These are phyloP conservation scores for Aspergillus viridinutans DNA, from an alignment of 2,329 filamentous ascomycete species.

Conservation along the genomic window DNA sequence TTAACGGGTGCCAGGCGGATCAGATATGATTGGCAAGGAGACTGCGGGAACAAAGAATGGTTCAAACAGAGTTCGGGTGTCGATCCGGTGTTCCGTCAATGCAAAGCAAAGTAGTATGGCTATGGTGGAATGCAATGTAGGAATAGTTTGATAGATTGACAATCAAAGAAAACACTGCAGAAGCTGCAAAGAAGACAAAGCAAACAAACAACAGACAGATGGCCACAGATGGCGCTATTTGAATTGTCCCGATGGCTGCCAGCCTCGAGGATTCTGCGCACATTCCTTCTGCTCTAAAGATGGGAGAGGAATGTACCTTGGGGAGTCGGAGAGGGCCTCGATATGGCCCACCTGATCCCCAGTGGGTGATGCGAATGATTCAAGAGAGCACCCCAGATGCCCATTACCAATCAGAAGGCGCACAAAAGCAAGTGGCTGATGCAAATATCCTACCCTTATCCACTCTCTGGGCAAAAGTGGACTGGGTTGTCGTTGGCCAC, in stretches of 20 bases:
- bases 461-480: conserved; percentile 15
- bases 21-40: conserved; percentile 29
- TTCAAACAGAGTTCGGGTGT: conserved; percentile 17
- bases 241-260: conserved; percentile 28
- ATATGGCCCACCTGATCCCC: conserved; percentile 17
- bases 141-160: conserved; percentile 33
- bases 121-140: conserved; percentile 20
- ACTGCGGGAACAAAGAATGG: conserved; percentile 14
- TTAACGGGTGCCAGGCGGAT: conserved; percentile 16
- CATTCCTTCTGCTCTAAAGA: conserved; percentile 35
- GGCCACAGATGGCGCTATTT: conserved; percentile 32
- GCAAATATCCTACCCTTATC: conserved; percentile 19
- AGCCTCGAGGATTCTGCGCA: conserved; percentile 33
- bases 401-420: conserved; percentile 22
- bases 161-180: conserved; percentile 38
- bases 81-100: conserved; percentile 17
- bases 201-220: conserved; percentile 40
- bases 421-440: conserved; percentile 17
- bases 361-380: conserved; percentile 20
- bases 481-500: conserved; percentile 28
- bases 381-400: conserved; percentile 11
- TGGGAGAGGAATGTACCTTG: conserved; percentile 31
- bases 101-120: conserved; percentile 1
- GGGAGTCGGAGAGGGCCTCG: conserved; percentile 17
- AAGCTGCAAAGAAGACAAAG: conserved; percentile 41